Conservation (phyloP, 495 filamentous ascomycete species). For the Xylaria cubensis region DNA sequence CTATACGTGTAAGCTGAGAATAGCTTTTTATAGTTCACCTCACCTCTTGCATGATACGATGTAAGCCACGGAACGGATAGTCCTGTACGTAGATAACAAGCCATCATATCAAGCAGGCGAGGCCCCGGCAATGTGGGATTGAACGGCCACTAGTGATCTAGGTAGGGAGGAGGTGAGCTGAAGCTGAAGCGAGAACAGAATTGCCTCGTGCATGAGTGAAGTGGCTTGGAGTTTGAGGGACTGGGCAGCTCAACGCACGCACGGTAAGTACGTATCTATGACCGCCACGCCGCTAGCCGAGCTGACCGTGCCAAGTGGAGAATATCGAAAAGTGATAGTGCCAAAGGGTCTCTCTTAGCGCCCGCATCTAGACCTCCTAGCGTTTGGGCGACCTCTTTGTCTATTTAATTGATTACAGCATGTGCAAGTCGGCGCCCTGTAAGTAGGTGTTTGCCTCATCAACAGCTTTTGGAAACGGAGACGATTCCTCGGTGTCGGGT, state of each 20-base stretch:
- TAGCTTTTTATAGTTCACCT: constrained; percentile 9
- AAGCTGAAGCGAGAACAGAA: constrained; percentile 19
- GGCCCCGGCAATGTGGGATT: constrained; percentile 1
- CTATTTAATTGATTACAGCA: constrained; percentile 19
- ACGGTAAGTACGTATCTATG: background rate
- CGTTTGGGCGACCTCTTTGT: constrained; percentile 6
- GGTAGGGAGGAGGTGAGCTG: background rate
- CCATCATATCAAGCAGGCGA: background rate
- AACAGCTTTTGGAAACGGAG: background rate
- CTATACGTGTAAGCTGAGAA: constrained; percentile 21
- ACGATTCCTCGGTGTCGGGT: background rate
- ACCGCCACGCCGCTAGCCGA: constrained; percentile 15
- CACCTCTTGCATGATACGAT: constrained; percentile 20
- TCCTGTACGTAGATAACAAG: constrained; percentile 6
- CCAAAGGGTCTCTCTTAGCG: constrained; percentile 3
- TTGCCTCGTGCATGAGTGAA: background rate
- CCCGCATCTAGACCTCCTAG: constrained; percentile 11
- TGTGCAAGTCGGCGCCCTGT: background rate
- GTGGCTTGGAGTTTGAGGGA: background rate
- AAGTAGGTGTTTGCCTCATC: background rate
- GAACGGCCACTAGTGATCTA: constrained; percentile 7
- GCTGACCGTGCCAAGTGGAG: background rate
- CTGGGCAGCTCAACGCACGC: background rate
- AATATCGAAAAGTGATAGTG: constrained; percentile 9
- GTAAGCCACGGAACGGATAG: constrained; percentile 4